phyloP scores from a whole-genome alignment of 768 basidiomycete species.

The Strobilomyces confusus region DNA sequence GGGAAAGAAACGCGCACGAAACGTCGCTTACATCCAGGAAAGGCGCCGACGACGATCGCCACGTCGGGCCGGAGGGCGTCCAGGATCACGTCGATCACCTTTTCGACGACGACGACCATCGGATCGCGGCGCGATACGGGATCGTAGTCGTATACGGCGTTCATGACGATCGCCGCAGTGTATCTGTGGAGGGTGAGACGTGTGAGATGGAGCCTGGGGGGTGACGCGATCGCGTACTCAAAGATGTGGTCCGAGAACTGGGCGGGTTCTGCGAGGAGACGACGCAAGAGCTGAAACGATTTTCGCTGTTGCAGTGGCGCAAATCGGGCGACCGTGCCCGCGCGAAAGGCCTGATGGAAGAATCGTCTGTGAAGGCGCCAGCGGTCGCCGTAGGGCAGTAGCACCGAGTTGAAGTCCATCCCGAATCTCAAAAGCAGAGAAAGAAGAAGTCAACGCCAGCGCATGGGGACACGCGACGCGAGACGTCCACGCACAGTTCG shows the following conservation, averaged over 20 bases:
- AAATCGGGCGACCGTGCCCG: conserved; percentile 16
- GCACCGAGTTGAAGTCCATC: conserved; percentile 13
- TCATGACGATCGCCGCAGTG: conserved; percentile 10
- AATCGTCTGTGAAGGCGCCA: conserved; percentile 30
- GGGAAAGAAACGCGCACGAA: background rate
- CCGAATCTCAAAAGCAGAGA: conserved; percentile 4
- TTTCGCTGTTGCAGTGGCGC: conserved; percentile 27
- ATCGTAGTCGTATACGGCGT: conserved; percentile 15
- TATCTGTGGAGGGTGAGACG: background rate
- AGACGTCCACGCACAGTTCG: conserved; percentile 5
- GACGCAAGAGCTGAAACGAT: conserved; percentile 26
- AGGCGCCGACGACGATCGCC: conserved; percentile 9
- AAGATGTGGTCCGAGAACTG: conserved; percentile 30
- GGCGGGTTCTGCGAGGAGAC: conserved; percentile 29
- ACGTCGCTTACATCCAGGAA: conserved; percentile 11
- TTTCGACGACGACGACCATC: conserved; percentile 9
- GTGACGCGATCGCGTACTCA: conserved; percentile 15
- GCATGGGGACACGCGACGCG: background rate
- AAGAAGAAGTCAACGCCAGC: background rate
- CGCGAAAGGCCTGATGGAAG: conserved; percentile 21
- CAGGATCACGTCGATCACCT: conserved; percentile 2
- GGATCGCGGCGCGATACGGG: conserved; percentile 7
- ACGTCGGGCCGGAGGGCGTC: conserved; percentile 7
- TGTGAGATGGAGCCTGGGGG: too few relatives aligned
- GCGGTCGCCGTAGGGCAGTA: conserved; percentile 26